Percentiles rank a stretch among this genome's conserved stretches.
These are phyloP conservation scores for Flammula alnicola DNA, from an alignment of 1,284 basidiomycete species.

Conservation along the genomic window DNA sequence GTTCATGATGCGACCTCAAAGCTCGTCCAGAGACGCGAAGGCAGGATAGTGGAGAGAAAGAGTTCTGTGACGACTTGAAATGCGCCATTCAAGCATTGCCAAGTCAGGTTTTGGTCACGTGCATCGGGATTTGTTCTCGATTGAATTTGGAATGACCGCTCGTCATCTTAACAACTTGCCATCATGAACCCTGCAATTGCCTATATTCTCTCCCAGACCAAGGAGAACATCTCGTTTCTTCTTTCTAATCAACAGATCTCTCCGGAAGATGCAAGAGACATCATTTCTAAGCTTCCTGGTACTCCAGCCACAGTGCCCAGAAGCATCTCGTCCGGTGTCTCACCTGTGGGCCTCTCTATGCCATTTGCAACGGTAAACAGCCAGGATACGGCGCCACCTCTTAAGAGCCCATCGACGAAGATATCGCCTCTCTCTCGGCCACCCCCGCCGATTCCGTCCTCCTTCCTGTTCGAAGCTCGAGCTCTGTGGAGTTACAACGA, in stretches of 20 bases:
- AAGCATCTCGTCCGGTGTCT: not conserved
- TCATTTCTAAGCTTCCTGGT: conserved; percentile 53
- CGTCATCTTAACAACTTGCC: conserved; percentile 12
- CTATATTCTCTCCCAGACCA: conserved; percentile 66
- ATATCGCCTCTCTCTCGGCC: conserved; percentile 27
- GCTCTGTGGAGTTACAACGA: conserved; percentile 74
- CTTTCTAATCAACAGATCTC: conserved; percentile 62
- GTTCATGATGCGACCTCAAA: conserved; percentile 27
- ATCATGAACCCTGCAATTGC: conserved; percentile 36
- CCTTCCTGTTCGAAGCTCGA: conserved; percentile 46
- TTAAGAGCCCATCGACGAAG: conserved; percentile 19
- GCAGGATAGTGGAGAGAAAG: conserved; percentile 4
- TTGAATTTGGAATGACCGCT: not conserved
- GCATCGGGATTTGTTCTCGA: not conserved
- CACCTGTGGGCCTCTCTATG: conserved; percentile 3
- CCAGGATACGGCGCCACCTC: conserved; percentile 1
- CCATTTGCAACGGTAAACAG: conserved; percentile 6
- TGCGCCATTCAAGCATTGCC: no score
- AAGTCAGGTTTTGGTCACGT: not conserved
- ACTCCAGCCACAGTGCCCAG: conserved; percentile 7
- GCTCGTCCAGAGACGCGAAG: conserved; percentile 7
- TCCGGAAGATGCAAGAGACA: conserved; percentile 51
- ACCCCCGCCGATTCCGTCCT: conserved; percentile 29
- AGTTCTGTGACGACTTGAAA: no score
- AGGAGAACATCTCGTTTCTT: conserved; percentile 65